These are phyloP conservation scores for Phaeosphaeriaceae sp. DNA, from an alignment of 2,329 filamentous ascomycete genomes.

Conservation along the genomic window DNA sequence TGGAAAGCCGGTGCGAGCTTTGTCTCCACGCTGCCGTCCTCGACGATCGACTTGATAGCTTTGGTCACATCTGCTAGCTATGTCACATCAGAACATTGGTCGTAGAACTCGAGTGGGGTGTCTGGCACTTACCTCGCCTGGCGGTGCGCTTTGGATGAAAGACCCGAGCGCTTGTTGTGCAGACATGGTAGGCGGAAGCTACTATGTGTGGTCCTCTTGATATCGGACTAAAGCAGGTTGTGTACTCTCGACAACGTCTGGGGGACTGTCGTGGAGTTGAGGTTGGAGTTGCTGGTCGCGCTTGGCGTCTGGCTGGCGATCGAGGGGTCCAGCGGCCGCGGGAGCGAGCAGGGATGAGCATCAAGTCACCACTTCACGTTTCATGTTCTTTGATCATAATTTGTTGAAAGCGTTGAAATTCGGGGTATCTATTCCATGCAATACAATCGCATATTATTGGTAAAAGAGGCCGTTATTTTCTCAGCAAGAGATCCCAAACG, in stretches of 20 bases:
- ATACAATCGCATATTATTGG: constrained; percentile 6
- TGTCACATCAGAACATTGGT: constrained; percentile 28
- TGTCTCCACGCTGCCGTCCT: constrained; percentile 71
- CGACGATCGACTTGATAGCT: constrained; percentile 88
- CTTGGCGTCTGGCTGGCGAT: constrained; percentile 17
- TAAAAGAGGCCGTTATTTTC: constrained; percentile 9
- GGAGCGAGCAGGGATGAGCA: constrained; percentile 22
- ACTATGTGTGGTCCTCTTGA: constrained; percentile 3
- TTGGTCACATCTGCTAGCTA: constrained; percentile 88
- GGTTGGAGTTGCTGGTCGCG: constrained; percentile 17
- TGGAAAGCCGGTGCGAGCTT: constrained; percentile 84
- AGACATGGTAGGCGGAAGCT: constrained; percentile 32
- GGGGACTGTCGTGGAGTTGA: constrained; percentile 29
- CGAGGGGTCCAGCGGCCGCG: constrained; percentile 22
- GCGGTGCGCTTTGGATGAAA: constrained; percentile 92
- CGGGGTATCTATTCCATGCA: constrained; percentile 22
- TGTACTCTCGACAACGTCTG: not conserved
- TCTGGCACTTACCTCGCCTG: constrained; percentile 79
- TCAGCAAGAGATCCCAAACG: constrained; percentile 20
- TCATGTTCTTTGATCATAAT: not conserved
- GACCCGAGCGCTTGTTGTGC: constrained; percentile 63
- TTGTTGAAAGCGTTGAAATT: not conserved
- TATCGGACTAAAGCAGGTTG: constrained; percentile 7
- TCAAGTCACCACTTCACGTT: not conserved
- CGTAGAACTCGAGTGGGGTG: constrained; percentile 2